These are phyloP conservation scores for Tephrocybe sp. DNA, from an alignment of 768 basidiomycete species.

Conservation along the genomic window DNA sequence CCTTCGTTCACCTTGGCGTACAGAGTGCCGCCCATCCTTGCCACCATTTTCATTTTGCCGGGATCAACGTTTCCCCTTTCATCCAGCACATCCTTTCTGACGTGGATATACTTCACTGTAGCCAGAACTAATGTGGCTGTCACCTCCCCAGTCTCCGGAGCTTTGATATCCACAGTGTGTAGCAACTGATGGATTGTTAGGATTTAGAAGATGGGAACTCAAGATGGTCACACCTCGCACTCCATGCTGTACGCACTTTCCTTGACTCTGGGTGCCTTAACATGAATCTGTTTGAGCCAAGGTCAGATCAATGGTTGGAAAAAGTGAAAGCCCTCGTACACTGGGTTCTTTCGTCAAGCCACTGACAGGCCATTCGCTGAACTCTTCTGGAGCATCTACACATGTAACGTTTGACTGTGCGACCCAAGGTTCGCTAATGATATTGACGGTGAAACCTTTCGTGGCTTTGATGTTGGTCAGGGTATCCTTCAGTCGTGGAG, in stretches of 20 bases:
- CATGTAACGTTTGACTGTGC: conserved; percentile 54
- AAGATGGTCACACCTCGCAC: conserved; percentile 41
- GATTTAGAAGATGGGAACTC: background rate
- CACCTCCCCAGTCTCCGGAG: conserved; percentile 34
- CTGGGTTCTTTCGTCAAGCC: conserved; percentile 60
- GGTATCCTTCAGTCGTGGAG: conserved; percentile 50
- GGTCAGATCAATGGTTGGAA: background rate
- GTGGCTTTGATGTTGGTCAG: conserved; percentile 62
- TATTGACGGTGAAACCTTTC: conserved; percentile 71
- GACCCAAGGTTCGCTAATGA: conserved; percentile 71
- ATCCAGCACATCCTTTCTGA: conserved; percentile 53
- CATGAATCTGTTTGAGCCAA: conserved; percentile 33
- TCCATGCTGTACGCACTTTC: conserved; percentile 68
- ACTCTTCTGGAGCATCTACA: conserved; percentile 51
- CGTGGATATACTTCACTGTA: conserved; percentile 54
- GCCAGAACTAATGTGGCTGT: conserved; percentile 50
- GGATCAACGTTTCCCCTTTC: conserved; percentile 44
- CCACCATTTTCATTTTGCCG: conserved; percentile 45
- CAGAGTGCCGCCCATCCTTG: conserved; percentile 52
- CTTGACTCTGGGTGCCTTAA: conserved; percentile 55
- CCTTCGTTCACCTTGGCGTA: conserved; percentile 42
- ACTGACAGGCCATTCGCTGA: conserved; percentile 62
- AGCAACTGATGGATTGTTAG: conserved; percentile 40
- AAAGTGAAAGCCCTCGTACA: conserved; percentile 32
- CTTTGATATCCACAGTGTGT: conserved; percentile 39